Conservation (phyloP, 306 rosid species). For the Trichosanthes cucumerina region DNA sequence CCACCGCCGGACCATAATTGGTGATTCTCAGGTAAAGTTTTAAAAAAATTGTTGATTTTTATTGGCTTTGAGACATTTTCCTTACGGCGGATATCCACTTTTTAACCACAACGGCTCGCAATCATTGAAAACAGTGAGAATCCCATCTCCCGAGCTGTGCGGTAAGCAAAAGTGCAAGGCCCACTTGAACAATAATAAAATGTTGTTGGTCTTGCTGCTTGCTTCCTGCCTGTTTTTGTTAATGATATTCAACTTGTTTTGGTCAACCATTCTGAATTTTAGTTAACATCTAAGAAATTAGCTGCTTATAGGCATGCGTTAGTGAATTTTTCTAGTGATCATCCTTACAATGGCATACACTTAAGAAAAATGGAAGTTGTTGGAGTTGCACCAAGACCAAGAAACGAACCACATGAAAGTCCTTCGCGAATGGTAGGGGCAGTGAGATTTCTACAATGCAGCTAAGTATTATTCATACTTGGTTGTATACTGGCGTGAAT, state of each 20-base stretch:
- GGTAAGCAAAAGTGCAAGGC: constrained; percentile 19
- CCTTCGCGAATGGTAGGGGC: too few species aligned
- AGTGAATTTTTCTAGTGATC: neutral
- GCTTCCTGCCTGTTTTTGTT: neutral
- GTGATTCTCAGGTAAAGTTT: constrained; percentile 2
- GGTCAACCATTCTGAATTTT: neutral
- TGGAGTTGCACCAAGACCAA: neutral
- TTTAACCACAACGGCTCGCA: constrained; percentile 22
- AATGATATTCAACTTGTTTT: constrained; percentile 11
- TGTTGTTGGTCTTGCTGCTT: neutral
- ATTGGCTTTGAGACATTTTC: constrained; percentile 1
- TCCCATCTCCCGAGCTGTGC: constrained; percentile 54
- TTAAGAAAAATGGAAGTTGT: neutral
- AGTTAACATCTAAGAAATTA: neutral
- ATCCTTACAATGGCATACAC: neutral
- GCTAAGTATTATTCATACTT: too few species aligned
- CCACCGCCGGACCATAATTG: constrained; percentile 20
- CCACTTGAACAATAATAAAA: neutral
- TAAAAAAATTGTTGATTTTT: neutral
- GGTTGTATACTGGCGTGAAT: too few species aligned
- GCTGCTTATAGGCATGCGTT: constrained; percentile 2
- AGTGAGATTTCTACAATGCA: too few species aligned
- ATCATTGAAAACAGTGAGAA: constrained; percentile 41
- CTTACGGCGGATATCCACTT: constrained; percentile 21
- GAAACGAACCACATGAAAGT: neutral